Conservation (phyloP, 192 early-diverging fungal species). For the Backusella morwellensis region DNA sequence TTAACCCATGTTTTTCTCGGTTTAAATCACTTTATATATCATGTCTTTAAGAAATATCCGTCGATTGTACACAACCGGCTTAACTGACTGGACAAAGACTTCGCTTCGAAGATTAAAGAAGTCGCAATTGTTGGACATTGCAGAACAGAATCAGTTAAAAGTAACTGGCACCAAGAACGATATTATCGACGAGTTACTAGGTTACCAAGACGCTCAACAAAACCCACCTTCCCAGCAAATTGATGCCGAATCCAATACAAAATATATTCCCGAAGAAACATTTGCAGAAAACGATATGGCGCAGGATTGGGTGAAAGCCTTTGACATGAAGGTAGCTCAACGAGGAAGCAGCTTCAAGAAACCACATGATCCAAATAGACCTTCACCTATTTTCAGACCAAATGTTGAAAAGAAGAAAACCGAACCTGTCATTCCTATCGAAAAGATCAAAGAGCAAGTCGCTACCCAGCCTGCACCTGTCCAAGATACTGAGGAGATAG, state of each 20-base stretch:
- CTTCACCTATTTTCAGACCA: neutral
- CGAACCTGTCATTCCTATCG: neutral
- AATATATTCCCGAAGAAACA: neutral
- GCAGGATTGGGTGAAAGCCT: conserved; percentile 19
- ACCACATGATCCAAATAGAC: neutral
- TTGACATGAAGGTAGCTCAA: conserved; percentile 27
- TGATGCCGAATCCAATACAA: neutral
- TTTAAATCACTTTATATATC: neutral
- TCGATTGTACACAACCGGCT: neutral
- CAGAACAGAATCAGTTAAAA: conserved; percentile 10
- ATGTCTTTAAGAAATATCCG: neutral
- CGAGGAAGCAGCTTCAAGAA: conserved; percentile 9
- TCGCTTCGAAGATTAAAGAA: conserved; percentile 26
- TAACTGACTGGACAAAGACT: conserved; percentile 10
- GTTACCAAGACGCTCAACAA: conserved; percentile 3
- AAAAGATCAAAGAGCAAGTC: neutral
- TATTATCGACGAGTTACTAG: conserved; percentile 13
- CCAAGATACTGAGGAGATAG: neutral
- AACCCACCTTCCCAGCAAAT: neutral
- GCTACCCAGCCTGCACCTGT: neutral
- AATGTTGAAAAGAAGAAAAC: neutral
- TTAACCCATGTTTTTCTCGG: neutral
- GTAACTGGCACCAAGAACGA: conserved; percentile 28
- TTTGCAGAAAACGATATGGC: neutral
- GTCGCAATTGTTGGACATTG: conserved; percentile 16